phyloP scores from a whole-genome alignment of 1,284 basidiomycete genomes.

The Irpex sp. region DNA sequence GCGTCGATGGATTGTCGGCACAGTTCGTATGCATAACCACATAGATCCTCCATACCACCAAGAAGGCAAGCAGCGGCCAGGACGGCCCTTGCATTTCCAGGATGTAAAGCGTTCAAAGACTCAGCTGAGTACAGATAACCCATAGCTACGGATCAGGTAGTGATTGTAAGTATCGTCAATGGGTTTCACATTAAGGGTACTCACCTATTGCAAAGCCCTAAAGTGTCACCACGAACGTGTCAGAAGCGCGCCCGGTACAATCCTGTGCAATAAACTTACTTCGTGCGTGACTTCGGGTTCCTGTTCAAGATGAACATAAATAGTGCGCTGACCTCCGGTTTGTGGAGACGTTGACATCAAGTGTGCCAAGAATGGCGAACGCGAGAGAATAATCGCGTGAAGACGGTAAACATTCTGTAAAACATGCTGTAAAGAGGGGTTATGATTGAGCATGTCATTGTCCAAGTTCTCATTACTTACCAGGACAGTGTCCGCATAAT shows the following conservation, averaged over 20 bases:
- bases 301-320: slow-evolving; percentile 73
- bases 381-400: slow-evolving; percentile 80
- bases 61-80: slow-evolving; percentile 80
- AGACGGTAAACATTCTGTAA: slow-evolving; percentile 71
- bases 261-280: slow-evolving; percentile 42
- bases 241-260: slow-evolving; percentile 16
- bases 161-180: not conserved
- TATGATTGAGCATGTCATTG: not conserved
- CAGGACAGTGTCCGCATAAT: slow-evolving; percentile 77
- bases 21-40: slow-evolving; percentile 72
- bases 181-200: slow-evolving; percentile 3
- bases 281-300: slow-evolving; percentile 81
- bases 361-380: slow-evolving; percentile 82
- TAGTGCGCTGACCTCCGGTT: slow-evolving; percentile 55
- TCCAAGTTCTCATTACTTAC: slow-evolving; percentile 37
- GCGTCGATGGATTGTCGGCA: slow-evolving; percentile 72
- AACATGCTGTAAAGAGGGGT: slow-evolving; percentile 50
- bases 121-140: slow-evolving; percentile 78
- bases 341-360: slow-evolving; percentile 75
- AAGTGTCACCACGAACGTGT: slow-evolving; percentile 7
- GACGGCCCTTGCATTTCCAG: slow-evolving; percentile 77
- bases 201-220: slow-evolving; percentile 74
- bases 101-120: slow-evolving; percentile 62
- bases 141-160: slow-evolving; percentile 42
- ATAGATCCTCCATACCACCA: slow-evolving; percentile 82